Base-by-base conservation (phyloP, 2,329 filamentous ascomycete genomes). In the Xylaria sp. region DNA sequence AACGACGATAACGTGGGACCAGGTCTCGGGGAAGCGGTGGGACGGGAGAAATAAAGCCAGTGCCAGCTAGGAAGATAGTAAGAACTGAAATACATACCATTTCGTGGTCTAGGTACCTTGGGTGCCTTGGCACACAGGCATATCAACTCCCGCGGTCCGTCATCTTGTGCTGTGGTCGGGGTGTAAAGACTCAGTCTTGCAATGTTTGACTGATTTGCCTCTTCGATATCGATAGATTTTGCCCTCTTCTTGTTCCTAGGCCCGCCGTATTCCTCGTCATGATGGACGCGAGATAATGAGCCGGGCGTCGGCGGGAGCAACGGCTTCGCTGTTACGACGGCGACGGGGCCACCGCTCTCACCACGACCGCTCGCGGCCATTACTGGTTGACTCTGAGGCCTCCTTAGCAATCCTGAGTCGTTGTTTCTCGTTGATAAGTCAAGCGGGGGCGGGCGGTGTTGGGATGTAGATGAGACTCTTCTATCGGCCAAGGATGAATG, bases 71-170 rank as follows among this genome's bases (percentile, higher is more conserved):
- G 33, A 56, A 62, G 33, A 54, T 58, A 58, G 35, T 54, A 43
- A 68, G 7, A 15, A 46, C 29, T 51, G 31, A 47, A 47, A 46
- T 60, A 68, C 84, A 76, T 76, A 87, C 85, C 84, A 70, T 87
- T 87, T 47, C 84, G 78, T 56, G 85, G 85, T 58, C 85, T 78
- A 3, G 84, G 85, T 47, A 87, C 81, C 70, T 86, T 87, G 4
- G 83, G 83, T 17, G 80, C 79, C 44, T 83, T 82, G 11, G 82
- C 80, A 68, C 85, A 87, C 63, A 86, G 77, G 73, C 85, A 87
- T 33, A 86, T 81, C 47, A 79, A 71, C 47, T 84, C 81, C 54
- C 76, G 65, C 9, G 66, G 68, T 8, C 63, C 68, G 27, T 68
- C 48, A 60, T 62, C 41, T 49, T 63, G 63, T 54, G 68, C 66